Conservation (phyloP, 1,284 basidiomycete species). For the Ustilago xerochloae region DNA sequence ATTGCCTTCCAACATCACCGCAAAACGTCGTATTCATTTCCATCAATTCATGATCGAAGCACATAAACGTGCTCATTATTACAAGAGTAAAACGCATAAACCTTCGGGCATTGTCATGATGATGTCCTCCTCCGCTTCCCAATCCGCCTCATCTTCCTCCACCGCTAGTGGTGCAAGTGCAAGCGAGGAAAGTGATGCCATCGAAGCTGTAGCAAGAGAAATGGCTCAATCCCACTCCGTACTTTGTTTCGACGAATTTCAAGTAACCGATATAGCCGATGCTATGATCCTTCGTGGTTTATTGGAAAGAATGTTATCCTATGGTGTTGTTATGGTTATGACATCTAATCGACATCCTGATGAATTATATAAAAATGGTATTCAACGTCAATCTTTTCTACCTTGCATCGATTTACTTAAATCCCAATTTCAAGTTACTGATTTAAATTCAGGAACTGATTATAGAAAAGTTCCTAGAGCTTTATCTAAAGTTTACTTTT, state of each 20-base stretch:
- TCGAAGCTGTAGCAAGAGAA: constrained; percentile 87
- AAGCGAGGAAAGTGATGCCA: constrained; percentile 77
- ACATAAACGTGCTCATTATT: constrained; percentile 87
- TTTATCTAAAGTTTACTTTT: constrained; percentile 89
- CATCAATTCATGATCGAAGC: constrained; percentile 94
- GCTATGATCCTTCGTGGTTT: constrained; percentile 96
- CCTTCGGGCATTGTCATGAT: constrained; percentile 65
- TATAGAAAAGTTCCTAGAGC: constrained; percentile 57
- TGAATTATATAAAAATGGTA: constrained; percentile 98
- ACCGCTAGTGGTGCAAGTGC: constrained; percentile 9
- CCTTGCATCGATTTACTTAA: constrained; percentile 96
- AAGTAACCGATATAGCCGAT: constrained; percentile 98
- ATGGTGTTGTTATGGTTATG: constrained; percentile 92
- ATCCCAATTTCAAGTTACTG: constrained; percentile 83
- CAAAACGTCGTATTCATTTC: constrained; percentile 91
- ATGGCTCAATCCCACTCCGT: constrained; percentile 78
- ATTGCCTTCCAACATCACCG: constrained; percentile 78
- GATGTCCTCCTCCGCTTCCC: constrained; percentile 32
- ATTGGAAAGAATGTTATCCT: constrained; percentile 83
- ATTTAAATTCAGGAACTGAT: constrained; percentile 95
- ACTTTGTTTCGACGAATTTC: constrained; percentile 98
- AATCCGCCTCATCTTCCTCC: constrained; percentile 7
- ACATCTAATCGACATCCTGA: constrained; percentile 98
- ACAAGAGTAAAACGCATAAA: constrained; percentile 62
- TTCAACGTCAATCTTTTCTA: constrained; percentile 94